These are phyloP conservation scores for Medicago ruthenica DNA, from an alignment of 306 rosid genomes.

Conservation along the genomic window DNA sequence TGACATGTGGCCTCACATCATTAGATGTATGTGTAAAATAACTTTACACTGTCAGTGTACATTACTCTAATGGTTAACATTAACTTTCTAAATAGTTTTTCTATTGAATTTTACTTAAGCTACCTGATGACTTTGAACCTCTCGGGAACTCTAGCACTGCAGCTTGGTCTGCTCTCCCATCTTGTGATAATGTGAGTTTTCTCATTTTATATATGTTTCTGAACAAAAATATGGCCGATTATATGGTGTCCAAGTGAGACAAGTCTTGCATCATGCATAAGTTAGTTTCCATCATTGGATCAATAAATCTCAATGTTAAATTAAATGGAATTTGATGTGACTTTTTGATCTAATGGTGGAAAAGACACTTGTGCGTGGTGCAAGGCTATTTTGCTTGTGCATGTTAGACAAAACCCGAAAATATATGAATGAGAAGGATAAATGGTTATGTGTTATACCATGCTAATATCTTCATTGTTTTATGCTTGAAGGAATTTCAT, in stretches of 20 bases:
- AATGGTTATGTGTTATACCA: conserved; percentile 30
- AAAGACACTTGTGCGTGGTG: too few species aligned
- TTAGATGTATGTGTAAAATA: too few species aligned
- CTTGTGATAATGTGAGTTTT: conserved; percentile 71
- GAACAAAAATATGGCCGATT: neutral
- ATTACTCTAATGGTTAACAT: neutral
- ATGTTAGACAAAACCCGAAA: neutral
- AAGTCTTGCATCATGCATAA: too few species aligned
- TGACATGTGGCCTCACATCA: too few species aligned
- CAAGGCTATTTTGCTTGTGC: too few species aligned
- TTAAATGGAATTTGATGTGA: too few species aligned
- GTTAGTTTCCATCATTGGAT: too few species aligned
- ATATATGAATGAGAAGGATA: neutral
- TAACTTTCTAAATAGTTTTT: conserved; percentile 32
- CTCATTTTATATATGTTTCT: conserved; percentile 22
- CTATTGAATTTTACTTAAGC: conserved; percentile 57
- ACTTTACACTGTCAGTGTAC: too few species aligned
- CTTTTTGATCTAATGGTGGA: too few species aligned
- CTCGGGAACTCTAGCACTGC: conserved; percentile 72
- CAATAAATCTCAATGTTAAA: too few species aligned
- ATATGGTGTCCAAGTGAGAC: too few species aligned
- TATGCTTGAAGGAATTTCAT: conserved; percentile 70
- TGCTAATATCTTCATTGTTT: conserved; percentile 46
- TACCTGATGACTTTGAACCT: conserved; percentile 66
- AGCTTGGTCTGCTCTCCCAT: conserved; percentile 69